Evolutionary conservation across 352 stramenopile species (phyloP).

Genomic region (Globisporangium carolinianum): DNA sequence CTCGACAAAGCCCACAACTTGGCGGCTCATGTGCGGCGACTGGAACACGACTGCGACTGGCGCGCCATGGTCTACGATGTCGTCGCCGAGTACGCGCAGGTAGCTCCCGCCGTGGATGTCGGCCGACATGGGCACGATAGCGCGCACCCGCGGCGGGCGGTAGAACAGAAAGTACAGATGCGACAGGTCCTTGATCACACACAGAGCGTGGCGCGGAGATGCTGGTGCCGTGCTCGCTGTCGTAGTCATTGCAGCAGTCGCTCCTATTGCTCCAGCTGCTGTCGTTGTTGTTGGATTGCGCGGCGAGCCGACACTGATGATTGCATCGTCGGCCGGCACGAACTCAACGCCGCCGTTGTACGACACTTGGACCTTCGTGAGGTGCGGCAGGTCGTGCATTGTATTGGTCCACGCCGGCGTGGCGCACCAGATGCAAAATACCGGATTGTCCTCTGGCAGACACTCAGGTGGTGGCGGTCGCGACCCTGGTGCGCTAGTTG

Average conservation of each 20-base stretch:
- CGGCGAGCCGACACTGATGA: slow-evolving; percentile 6
- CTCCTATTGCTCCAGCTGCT: no score
- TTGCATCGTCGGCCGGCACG: slow-evolving; percentile 22
- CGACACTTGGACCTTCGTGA: slow-evolving; percentile 71
- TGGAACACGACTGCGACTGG: slow-evolving; percentile 59
- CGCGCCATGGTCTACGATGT: slow-evolving; percentile 60
- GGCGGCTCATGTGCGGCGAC: slow-evolving; percentile 37
- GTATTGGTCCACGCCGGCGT: slow-evolving; percentile 36
- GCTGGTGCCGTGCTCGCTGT: not conserved
- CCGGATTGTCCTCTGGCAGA: slow-evolving; percentile 17
- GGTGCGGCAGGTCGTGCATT: slow-evolving; percentile 21
- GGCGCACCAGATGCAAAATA: slow-evolving; percentile 38
- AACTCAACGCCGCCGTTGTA: slow-evolving; percentile 55
- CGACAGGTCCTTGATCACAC: slow-evolving; percentile 47
- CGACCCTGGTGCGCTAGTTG: not conserved
- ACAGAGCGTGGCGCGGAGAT: not conserved
- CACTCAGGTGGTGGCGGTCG: not conserved
- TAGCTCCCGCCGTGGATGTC: slow-evolving; percentile 61
- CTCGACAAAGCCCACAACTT: slow-evolving; percentile 60
- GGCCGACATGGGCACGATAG: slow-evolving; percentile 51
- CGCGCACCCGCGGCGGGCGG: slow-evolving; percentile 32
- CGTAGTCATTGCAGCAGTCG: not conserved
- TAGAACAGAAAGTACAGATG: slow-evolving; percentile 81
- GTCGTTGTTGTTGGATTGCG: not conserved
- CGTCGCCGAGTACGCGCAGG: slow-evolving; percentile 47